phyloP scores from a whole-genome alignment of 2,329 filamentous ascomycete genomes.

The Knufia fluminis region DNA sequence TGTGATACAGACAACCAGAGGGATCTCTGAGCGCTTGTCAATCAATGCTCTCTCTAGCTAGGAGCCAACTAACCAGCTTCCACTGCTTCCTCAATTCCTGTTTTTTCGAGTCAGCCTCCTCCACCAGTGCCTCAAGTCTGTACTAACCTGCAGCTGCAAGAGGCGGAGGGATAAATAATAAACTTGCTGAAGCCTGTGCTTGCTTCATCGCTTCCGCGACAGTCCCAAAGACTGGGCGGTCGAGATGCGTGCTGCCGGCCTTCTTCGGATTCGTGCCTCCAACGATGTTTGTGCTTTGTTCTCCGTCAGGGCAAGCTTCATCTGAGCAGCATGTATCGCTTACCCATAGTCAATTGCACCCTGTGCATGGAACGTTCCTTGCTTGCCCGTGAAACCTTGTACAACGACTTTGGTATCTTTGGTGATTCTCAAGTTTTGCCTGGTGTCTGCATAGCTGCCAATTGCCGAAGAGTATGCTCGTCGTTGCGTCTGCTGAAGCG shows the following conservation, averaged over 20 bases:
- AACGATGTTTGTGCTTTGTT: conserved; percentile 83
- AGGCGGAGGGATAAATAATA: conserved; percentile 51
- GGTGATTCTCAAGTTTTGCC: conserved; percentile 87
- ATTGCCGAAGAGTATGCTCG: conserved; percentile 64
- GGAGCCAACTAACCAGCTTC: no score
- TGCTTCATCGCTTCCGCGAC: conserved; percentile 82
- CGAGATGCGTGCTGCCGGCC: conserved; percentile 81
- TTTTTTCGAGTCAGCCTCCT: no score
- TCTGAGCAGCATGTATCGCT: conserved; percentile 20
- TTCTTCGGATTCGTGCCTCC: conserved; percentile 99
- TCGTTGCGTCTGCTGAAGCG: conserved; percentile 57
- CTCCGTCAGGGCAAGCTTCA: conserved; percentile 22
- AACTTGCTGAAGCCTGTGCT: conserved; percentile 82
- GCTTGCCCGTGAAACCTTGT: conserved; percentile 96
- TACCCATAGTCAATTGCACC: conserved; percentile 98
- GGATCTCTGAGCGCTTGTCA: no score
- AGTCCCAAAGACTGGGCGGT: conserved; percentile 83
- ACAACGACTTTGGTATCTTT: conserved; percentile 86
- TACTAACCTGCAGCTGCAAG: conserved; percentile 81
- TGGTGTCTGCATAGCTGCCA: conserved; percentile 59
- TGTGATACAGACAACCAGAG: conserved; percentile 59
- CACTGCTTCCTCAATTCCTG: conserved; percentile 97
- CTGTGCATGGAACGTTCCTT: conserved; percentile 67
- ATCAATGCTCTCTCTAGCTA: no score
- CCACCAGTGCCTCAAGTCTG: no score